Evolutionary conservation across 1,284 basidiomycete species (phyloP).

Genomic region (Trametes sp.): DNA sequence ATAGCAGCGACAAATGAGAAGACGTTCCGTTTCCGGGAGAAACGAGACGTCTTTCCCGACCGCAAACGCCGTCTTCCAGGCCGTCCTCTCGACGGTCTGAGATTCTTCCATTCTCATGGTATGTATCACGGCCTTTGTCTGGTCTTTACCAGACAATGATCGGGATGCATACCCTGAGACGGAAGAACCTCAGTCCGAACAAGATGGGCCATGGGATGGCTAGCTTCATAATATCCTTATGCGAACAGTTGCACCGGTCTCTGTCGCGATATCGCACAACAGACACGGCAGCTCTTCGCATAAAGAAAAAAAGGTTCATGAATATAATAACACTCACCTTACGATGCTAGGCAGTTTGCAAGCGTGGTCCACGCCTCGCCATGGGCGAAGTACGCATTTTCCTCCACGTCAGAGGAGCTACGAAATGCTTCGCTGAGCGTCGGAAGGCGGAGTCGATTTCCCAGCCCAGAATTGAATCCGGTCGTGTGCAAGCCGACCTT

Average conservation of each 20-base stretch:
- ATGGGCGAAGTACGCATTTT: too few relatives aligned
- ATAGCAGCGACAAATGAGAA: too few relatives aligned
- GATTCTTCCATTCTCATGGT: conserved; percentile 52
- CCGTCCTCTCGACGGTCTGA: conserved; percentile 19
- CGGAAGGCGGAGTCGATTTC: neutral
- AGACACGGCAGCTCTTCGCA: neutral
- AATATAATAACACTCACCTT: neutral
- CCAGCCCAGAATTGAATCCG: neutral
- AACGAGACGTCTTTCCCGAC: too few relatives aligned
- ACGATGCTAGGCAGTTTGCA: too few relatives aligned
- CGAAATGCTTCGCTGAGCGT: too few relatives aligned
- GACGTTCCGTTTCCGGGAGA: neutral
- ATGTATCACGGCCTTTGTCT: conserved; percentile 38
- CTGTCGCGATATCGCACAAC: neutral
- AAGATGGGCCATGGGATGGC: neutral
- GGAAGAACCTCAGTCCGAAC: conserved; percentile 40
- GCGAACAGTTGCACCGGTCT: neutral
- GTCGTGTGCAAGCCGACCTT: neutral
- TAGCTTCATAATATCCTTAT: too few relatives aligned
- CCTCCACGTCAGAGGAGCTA: too few relatives aligned
- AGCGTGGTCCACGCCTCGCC: too few relatives aligned
- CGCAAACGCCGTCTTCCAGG: too few relatives aligned
- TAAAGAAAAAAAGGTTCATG: neutral
- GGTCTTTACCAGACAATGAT: conserved; percentile 26
- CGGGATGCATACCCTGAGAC: conserved; percentile 41